Evolutionary conservation across 1,139 yeast species (phyloP).

Genomic region (Kurtzmaniella quercitrusa): DNA sequence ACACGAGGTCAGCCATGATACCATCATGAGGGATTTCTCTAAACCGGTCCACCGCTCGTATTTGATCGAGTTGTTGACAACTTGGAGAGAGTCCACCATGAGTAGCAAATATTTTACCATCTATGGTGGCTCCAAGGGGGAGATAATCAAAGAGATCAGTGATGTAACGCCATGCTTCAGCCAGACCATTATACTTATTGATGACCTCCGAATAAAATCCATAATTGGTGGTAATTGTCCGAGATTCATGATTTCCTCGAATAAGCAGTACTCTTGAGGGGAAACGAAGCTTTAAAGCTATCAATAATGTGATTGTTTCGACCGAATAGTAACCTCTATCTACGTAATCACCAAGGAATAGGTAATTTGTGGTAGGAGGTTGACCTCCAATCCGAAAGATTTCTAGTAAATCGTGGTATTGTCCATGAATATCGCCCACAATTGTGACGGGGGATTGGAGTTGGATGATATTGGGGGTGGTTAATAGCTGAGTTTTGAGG

Average conservation of each 20-base stretch:
- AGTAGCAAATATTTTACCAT: constrained; percentile 86
- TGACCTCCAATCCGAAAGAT: constrained; percentile 90
- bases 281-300: constrained; percentile 81
- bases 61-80: constrained; percentile 89
- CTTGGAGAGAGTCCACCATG: constrained; percentile 97
- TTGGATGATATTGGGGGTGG: constrained; percentile 69
- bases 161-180: constrained; percentile 81
- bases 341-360: constrained; percentile 91
- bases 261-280: constrained; percentile 78
- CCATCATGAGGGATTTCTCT: constrained; percentile 98
- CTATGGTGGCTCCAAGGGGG: constrained; percentile 89
- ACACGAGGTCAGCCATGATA: constrained; percentile 96
- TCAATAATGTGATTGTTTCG: constrained; percentile 81
- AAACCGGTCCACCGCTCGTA: constrained; percentile 82
- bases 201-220: constrained; percentile 95
- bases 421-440: constrained; percentile 99
- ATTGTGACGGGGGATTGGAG: constrained; percentile 85
- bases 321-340: constrained; percentile 86
- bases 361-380: constrained; percentile 89
- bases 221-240: constrained; percentile 94
- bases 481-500: constrained; percentile 34
- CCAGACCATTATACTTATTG: constrained; percentile 74
- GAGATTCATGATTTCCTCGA: constrained; percentile 92
- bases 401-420: constrained; percentile 87
- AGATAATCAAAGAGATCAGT: constrained; percentile 92